Base-by-base conservation (phyloP, 2,329 filamentous ascomycete species). In the Thermothelomyces thermophilus region DNA sequence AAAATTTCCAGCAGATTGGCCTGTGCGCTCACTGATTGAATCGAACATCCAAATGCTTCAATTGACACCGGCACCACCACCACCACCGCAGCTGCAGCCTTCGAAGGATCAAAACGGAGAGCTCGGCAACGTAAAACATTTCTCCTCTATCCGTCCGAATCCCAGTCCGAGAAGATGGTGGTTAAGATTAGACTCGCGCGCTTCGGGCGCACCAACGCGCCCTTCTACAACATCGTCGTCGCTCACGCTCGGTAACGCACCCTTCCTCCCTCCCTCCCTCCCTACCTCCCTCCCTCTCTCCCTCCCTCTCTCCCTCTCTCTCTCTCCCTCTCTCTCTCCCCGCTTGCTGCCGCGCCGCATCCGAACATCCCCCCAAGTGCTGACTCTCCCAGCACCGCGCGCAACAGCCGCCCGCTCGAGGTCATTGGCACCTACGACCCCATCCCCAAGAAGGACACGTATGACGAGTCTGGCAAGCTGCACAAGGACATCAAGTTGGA, bases 141-240 rank as follows among this genome's bases (percentile, higher is more conserved):
- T n/a, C n/a, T n/a, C n/a, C n/a, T n/a, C n/a, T n/a, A n/a, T n/a
- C n/a, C n/a, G n/a, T n/a, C n/a, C n/a, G 30, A 35, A 24, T n/a
- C 26, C 26, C 28, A 24, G 22, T 31, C 30, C 33, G n/a, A 16
- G n/a, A 78, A 61, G 46, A 95, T 98, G 93, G 91, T 97, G 55
- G 78, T 98, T 63, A 87, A 87, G 68, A 93, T 98, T 68, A 86
- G 93, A 52, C 83, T 98, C 61, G 87, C 93, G 61, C 90, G 93
- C 68, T 95, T 97, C 68, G 90, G 90, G 66, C 88, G 86, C 68
- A 82, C 80, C 58, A 90, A 95, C 66, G 68, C 80, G n/a, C 91
- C 93, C 2, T 86, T 96, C 62, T 98, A 95, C 78, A 98, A 98
- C 73, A 96, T 98, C 57, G 89, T 97, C 58, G 87, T 98, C 57